Evolutionary conservation across 129 eudicot species (phyloP), one percentile per base, ranked within the genome.

Genomic region (Deinandra increscens): DNA sequence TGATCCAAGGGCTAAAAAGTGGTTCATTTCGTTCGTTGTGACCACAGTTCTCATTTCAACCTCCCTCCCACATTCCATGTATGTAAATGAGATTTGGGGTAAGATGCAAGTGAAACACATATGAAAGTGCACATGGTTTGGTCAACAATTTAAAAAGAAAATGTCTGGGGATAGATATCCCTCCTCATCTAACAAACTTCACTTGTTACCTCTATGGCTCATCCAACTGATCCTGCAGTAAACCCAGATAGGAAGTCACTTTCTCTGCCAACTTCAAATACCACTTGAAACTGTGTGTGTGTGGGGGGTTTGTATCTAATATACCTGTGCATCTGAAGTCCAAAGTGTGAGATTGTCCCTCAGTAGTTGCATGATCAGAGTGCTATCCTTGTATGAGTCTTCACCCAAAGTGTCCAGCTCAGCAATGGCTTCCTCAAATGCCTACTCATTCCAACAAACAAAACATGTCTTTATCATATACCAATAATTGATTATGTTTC

Each of bases 341-440:
- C 36, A 54, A 10, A 54, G 61, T 22, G 61, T 54, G 36, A 54
- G 61, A 22, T 54, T 54, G 34, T 54, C 61, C 61, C 61, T 54
- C 7, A 54, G 34, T 10, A 54, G 61, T 54, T 54, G 34, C 61
- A 54, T 54, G 61, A 54, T 22, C 61, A 54, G 61, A 22, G 61
- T 54, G 33, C 60, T 54, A 20, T 54, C 60, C 33, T 54, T 54
- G 60, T 54, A 54, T 0, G 60, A 54, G 34, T 54, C 60, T 23
- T 54, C 60, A 54, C 60, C 60, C 60, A 54, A 7, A 20, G 60
- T 54, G 60, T 54, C 60, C 34, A 54, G 7, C 60, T 54, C 60
- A 54, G 60, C 60, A 54, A 54, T 54, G 34, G 60, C 60, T 54
- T 54, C 60, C 34, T 54, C 60, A 20, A 54, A 54, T 9, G 60